Base-by-base conservation (phyloP, 2,329 filamentous ascomycete species). In the Pseudohalonectria lignicola region DNA sequence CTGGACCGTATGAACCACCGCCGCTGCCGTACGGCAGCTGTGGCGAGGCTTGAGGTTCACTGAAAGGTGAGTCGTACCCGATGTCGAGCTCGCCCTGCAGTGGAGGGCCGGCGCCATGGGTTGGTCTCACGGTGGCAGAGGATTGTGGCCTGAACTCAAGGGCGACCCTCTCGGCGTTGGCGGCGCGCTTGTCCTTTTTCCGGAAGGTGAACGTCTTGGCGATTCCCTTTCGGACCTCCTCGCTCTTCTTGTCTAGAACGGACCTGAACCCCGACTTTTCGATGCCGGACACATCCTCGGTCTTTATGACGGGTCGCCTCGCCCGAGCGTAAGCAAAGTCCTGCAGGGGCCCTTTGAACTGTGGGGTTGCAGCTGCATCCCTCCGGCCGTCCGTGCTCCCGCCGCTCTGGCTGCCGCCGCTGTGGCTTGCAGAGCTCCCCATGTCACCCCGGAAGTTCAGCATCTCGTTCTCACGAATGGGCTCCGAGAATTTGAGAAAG, bases 171-270 rank as follows among this genome's bases (percentile, higher is more conserved):
- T 58, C 49, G 9, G 32, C 23, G 13, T 34, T 34, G 4, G 18
- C 10, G 17, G 11, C 31, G 9, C 37, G 45, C 39, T 49, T 60
- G 25, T 66, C 63, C 41, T 64, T 64, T 47, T 68, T 69, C 49
- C 65, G 62, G 43, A 75, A 73, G 0, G 60, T 55, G 44, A 75
- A 74, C 0, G 67, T 68, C 41, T 72, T 73, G 11, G 64, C 67
- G 2, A 76, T 53, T 0, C 69, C 69, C 34, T 66, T 67, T 28
- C 71, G 59, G 16, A 75, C 64, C 18, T 61, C 63, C n/a, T 73
- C 69, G 46, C 71, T 76, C 47, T 62, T 71, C 53, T 68, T 71
- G 45, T 76, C 72, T 34, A 76, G 55, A 17, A 61, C 62, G 32
- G 56, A 66, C 33, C 72, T 60, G 35, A 76, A 56, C 0, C 67